Percentiles rank a stretch among this genome's conserved stretches.
Conservation (phyloP, 2,329 filamentous ascomycete species). For the Lasiodiplodia hormozganensis region DNA sequence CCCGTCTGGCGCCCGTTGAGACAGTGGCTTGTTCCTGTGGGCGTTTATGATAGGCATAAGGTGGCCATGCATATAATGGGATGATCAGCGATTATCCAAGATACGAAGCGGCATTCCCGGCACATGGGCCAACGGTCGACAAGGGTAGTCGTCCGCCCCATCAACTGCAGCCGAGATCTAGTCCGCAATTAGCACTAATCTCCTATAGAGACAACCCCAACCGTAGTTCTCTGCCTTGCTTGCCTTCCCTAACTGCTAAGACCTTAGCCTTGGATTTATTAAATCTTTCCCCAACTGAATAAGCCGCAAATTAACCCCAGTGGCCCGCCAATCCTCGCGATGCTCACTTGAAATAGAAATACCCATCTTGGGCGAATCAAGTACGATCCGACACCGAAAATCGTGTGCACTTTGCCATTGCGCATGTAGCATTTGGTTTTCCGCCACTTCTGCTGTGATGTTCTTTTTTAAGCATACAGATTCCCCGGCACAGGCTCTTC, state of each 20-base stretch:
- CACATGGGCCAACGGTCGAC: constrained; percentile 9
- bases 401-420: not conserved
- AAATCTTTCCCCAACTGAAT: not conserved
- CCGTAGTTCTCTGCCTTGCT: not conserved
- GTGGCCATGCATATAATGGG: constrained; percentile 18
- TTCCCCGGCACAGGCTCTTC: not conserved
- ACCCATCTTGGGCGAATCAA: not conserved
- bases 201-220: constrained; percentile 6
- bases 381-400: not conserved
- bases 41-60: not conserved
- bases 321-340: not conserved
- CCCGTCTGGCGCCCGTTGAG: constrained; percentile 5
- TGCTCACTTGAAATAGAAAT: not conserved
- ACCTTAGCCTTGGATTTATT: constrained; percentile 14
- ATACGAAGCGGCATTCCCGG: constrained; percentile 16
- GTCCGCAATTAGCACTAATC: not conserved
- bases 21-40: not conserved
- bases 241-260: not conserved
- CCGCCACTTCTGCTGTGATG: not conserved
- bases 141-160: not conserved
- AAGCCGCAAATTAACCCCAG: not conserved
- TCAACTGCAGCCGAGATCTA: constrained; percentile 23
- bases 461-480: not conserved
- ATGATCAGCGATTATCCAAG: constrained; percentile 18
- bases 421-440: too few species aligned